Evolutionary conservation across 768 basidiomycete species (phyloP).

Genomic region (Trametes elegans): DNA sequence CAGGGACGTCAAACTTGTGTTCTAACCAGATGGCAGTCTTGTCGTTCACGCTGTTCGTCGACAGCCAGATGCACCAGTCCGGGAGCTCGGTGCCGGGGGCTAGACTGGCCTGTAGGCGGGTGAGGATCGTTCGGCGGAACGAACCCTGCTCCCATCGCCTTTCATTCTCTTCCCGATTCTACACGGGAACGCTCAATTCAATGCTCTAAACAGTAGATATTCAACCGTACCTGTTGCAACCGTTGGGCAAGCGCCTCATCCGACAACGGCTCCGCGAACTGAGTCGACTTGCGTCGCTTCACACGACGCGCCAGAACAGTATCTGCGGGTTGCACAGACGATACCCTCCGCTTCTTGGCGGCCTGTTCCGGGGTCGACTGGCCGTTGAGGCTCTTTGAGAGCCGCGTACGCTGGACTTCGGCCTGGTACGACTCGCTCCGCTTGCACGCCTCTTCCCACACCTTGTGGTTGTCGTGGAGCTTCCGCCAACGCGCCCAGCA

Average conservation of each 20-base stretch:
- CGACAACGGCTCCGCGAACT: conserved; percentile 52
- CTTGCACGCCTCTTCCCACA: conserved; percentile 61
- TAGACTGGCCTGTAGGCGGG: conserved; percentile 34
- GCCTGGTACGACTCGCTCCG: conserved; percentile 61
- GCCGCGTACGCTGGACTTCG: conserved; percentile 40
- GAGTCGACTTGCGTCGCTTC: conserved; percentile 36
- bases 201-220: not conserved
- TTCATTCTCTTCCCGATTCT: conserved; percentile 74
- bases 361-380: not conserved
- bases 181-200: not conserved
- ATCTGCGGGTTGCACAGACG: conserved; percentile 21
- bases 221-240: conserved; percentile 58
- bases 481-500: conserved; percentile 25
- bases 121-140: conserved; percentile 52
- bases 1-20: conserved; percentile 68
- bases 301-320: conserved; percentile 29
- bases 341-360: conserved; percentile 29
- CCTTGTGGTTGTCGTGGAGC: conserved; percentile 18
- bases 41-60: conserved; percentile 68
- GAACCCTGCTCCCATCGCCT: conserved; percentile 74
- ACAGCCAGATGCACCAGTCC: conserved; percentile 72
- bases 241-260: conserved; percentile 65
- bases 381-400: conserved; percentile 28
- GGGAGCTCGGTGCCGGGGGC: conserved; percentile 27
- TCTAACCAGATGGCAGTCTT: conserved; percentile 81